phyloP scores from a whole-genome alignment of 345 rosid species.

The Abelmoschus esculentus region DNA sequence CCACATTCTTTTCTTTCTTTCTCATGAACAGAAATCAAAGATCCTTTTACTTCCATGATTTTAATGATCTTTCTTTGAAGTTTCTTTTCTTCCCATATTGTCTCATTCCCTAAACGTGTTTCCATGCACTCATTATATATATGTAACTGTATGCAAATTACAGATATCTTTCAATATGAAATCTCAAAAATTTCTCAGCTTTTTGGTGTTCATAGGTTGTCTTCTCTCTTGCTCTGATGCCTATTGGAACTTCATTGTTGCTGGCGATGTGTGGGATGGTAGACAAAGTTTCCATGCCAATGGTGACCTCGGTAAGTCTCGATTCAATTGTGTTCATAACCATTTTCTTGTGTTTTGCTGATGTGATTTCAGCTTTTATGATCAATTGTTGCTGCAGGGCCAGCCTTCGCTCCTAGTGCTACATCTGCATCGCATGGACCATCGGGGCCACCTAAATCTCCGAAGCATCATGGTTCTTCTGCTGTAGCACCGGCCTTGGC shows the following conservation, averaged over 20 bases:
- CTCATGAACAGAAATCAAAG: not conserved
- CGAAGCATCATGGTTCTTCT: too few species aligned
- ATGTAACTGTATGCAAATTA: not conserved
- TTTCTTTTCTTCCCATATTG: not conserved
- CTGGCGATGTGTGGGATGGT: slow-evolving; percentile 53
- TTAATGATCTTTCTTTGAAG: not conserved
- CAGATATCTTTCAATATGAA: slow-evolving; percentile 12
- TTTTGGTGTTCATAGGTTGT: slow-evolving; percentile 19
- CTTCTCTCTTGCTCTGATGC: slow-evolving; percentile 30
- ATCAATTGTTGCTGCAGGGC: not conserved
- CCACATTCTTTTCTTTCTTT: not conserved
- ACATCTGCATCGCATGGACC: slow-evolving; percentile 26
- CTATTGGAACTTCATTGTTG: slow-evolving; percentile 33
- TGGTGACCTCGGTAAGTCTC: slow-evolving; percentile 47
- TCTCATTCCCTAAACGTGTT: not conserved
- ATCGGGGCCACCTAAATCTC: slow-evolving; percentile 6
- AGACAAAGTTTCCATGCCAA: slow-evolving; percentile 47
- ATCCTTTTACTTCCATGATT: not conserved
- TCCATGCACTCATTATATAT: not conserved
- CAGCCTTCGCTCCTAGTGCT: not conserved
- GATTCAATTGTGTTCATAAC: too few species aligned
- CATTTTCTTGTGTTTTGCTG: too few species aligned
- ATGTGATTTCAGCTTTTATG: too few species aligned
- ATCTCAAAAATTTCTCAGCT: slow-evolving; percentile 12
- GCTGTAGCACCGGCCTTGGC: not conserved